Evolutionary conservation across 2,329 filamentous ascomycete species (phyloP), one percentile per base, ranked within the genome.

Genomic region (Phoma herbarum): DNA sequence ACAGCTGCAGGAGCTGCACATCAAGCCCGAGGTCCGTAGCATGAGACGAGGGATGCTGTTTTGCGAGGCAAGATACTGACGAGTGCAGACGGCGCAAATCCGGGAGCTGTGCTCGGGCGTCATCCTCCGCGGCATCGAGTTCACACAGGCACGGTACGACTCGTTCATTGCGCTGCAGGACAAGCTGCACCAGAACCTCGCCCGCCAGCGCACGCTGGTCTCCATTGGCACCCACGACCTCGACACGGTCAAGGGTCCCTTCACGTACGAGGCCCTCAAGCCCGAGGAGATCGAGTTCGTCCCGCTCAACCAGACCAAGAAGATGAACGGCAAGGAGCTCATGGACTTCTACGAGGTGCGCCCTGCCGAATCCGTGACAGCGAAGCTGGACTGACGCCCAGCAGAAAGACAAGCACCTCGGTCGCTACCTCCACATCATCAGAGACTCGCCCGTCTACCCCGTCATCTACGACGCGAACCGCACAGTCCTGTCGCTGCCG

Each of bases 131-230:
- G 91, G 93, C 76, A 86, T 99, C 82, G 92, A 89, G 73, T 98
- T 99, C 84, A 93, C 91, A 69, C 85, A 95, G 81, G 91, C 89
- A 67, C 86, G 90, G 66, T 99, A 99, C 78, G 92, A 96, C 69
- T 97, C 93, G 73, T 99, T 99, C 90, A 99, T 99, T 76, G 87
- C 90, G 56, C 85, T 99, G 46, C 95, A 99, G 82, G 96, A 99
- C 81, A 99, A 99, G 83, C 86, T 99, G 46, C 95, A 99, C 82
- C 90, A 94, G 77, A 99, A 99, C 75, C 83, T 99, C 66, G 96
- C 95, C 47, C 88, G 95, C 62, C 91, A 98, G 79, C 85, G 95
- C 71, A 97, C 94, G 0, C 82, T 99, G 45, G 94, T 97, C n/a
- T 91, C 94, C 22, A 97, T 99, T 74, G 95, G 95, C 69, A 99